These are phyloP conservation scores for Carex parvula DNA, from an alignment of 176 grass and related monocot genomes.

Conservation along the genomic window DNA sequence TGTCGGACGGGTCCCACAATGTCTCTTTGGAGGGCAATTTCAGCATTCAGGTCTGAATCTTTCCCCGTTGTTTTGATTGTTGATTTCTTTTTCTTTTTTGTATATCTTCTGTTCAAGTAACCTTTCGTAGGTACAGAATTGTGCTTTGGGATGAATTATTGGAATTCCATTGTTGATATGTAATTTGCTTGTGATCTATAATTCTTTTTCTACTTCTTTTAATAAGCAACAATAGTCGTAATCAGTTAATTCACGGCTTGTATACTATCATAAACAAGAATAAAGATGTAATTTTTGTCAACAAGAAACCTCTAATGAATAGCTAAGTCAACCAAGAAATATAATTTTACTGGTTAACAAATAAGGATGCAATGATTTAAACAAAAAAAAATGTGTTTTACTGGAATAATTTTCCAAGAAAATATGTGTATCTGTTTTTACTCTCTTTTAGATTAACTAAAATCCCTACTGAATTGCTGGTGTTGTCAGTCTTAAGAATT, in stretches of 20 bases:
- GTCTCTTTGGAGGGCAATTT: slow-evolving; percentile 95
- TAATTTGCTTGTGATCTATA: not conserved
- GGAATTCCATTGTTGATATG: not conserved
- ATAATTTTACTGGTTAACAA: not conserved
- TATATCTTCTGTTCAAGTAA: not conserved
- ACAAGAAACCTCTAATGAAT: too few relatives aligned
- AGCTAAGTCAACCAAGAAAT: not conserved
- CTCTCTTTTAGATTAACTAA: not conserved
- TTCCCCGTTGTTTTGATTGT: not conserved
- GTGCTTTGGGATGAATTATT: not conserved
- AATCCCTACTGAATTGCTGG: not conserved
- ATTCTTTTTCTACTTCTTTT: not conserved
- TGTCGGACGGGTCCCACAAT: slow-evolving; percentile 71
- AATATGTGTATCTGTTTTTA: not conserved
- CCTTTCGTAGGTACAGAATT: slow-evolving; percentile 4
- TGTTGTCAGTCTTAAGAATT: not conserved
- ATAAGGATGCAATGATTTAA: not conserved
- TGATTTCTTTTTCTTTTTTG: not conserved
- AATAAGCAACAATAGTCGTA: not conserved
- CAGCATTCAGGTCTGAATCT: slow-evolving; percentile 75
- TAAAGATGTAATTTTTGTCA: not conserved
- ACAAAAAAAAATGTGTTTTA: not conserved
- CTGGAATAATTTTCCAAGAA: not conserved
- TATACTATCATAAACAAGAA: not conserved
- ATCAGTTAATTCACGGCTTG: not conserved